Base-by-base conservation (phyloP, 148 eudicot genomes). In the Amaranthus palmeri region DNA sequence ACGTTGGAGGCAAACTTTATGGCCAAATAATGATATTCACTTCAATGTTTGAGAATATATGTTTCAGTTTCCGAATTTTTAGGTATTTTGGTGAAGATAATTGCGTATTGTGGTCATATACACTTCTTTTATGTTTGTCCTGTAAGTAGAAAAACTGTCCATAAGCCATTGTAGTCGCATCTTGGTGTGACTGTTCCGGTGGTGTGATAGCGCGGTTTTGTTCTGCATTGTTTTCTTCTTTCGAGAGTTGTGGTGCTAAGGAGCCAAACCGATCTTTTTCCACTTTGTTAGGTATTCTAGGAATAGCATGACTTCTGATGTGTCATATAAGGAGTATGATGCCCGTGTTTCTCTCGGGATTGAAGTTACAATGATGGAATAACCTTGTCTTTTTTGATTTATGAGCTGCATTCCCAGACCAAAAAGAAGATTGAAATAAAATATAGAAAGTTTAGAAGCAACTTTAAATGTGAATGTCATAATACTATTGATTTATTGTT, bases 291-390 rank as follows among this genome's bases (percentile, higher is more conserved):
- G 74, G 13, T 66, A 68, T 71, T 82, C 70, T 67, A 86, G 76
- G 85, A 86, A 84, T 11, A 75, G 41, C 75, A 73, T 70, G 67
- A 86, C 89, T 68, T 84, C 85, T 6, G 66, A 61, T 48, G 89
- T 81, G 77, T 78, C 78, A 17, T 74, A 61, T 55, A 86, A 72
- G 47, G 87, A 84, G 75, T 75, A 77, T 10, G 81, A 76, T 59
- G 89, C 89, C 71, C 67, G 42, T 4, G 89, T 86, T 55, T 86
- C 85, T 72, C 75, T 81, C 60, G 89, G 87, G 53, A 49, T 74
- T 25, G 87, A 83, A 57, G 85, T 77, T 36, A 86, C 89, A 13
- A 86, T 79, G 42, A 86, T 84, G 36, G 87, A 79, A 69, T 63
- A 82, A 4, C 89, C 87, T 65, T 77, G 85, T 73, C 76, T 74